Evolutionary conservation across 495 filamentous ascomycete genomes (phyloP), one percentile per base, ranked within the genome.

Genomic region (Hyaloscypha finlandica): DNA sequence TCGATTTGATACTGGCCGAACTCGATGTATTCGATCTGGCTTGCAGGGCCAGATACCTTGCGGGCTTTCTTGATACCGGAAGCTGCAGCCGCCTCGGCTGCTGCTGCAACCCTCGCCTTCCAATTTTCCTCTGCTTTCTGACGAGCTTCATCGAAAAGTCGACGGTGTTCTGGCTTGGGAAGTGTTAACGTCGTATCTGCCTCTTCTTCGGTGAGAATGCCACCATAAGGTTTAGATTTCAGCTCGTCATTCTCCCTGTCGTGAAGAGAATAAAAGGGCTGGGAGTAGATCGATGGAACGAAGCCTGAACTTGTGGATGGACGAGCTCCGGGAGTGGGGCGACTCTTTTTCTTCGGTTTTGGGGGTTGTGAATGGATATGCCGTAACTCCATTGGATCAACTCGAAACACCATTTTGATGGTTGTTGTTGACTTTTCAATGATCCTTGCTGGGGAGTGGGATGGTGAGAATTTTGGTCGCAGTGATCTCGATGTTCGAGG

Each of bases 1-100:
- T 99, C 96, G 71, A 99, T 98, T 74, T 98, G 94, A 78, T 90
- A 95, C 51, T 92, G 92, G 32, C 96, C 95, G 78, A 99, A 98
- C 66, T 96, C 94, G 80, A 99, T 97, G 78, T 94, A 97, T 74
- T 98, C 95, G 77, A 99, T 97, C 77, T 97, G 94, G 73, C 93
- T 97, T 3, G 93, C 90, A 5, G 92, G 91, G 0, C 91, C 93
- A 11, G 92, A 89, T 1, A 89, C 84, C 74, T 96, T 97, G 61
- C 78, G 81, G 0, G 81, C 76, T 70, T 81, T 83, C 70, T 81
- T 84, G 31, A 76, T 64, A 61, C 81, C 80, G 25, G 80, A 77
- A 68, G 81, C 79, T 76, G 81, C 80, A 9, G 77, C 77, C 37
- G 82, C 74, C 3, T 84, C 73, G 12, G 81, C 78, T 42, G 77